Evolutionary conservation across 176 grass and related monocot genomes (phyloP).

Genomic region (Bothriochloa decipiens): DNA sequence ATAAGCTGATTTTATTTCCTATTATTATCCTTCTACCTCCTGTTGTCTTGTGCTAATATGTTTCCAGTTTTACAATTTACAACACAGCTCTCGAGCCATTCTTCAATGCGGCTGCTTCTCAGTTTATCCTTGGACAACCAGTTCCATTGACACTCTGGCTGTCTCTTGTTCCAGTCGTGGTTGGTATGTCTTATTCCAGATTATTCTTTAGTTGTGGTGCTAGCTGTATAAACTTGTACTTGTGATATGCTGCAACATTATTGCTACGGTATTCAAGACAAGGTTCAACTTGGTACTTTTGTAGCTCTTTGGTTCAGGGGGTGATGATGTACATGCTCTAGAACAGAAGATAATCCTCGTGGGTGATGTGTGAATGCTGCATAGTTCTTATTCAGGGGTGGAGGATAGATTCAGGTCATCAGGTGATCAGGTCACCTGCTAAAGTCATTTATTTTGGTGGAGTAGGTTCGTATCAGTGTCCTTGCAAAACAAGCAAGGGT

Average conservation of each 20-base stretch:
- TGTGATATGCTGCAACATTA: constrained; percentile 20
- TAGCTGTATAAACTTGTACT: neutral
- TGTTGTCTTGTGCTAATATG: constrained; percentile 23
- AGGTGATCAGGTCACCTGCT: neutral
- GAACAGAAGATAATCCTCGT: neutral
- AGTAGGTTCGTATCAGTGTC: neutral
- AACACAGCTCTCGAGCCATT: constrained; percentile 89
- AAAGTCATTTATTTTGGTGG: neutral
- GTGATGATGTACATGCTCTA: constrained; percentile 14
- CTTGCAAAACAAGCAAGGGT: neutral
- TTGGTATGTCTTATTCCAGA: constrained; percentile 58
- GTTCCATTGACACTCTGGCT: constrained; percentile 78
- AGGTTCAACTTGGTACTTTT: constrained; percentile 6
- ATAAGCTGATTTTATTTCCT: constrained; percentile 27
- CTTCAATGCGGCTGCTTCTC: constrained; percentile 89
- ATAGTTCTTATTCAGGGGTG: constrained; percentile 3
- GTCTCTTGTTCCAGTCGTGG: constrained; percentile 85
- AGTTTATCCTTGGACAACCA: constrained; percentile 88
- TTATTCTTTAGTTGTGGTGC: constrained; percentile 33
- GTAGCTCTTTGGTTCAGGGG: neutral
- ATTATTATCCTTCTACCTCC: neutral
- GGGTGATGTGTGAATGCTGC: constrained; percentile 3
- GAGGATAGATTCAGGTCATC: neutral
- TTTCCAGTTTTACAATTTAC: constrained; percentile 26
- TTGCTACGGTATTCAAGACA: constrained; percentile 5